Conservation (phyloP, 768 basidiomycete species). For the Grammothele lineata region DNA sequence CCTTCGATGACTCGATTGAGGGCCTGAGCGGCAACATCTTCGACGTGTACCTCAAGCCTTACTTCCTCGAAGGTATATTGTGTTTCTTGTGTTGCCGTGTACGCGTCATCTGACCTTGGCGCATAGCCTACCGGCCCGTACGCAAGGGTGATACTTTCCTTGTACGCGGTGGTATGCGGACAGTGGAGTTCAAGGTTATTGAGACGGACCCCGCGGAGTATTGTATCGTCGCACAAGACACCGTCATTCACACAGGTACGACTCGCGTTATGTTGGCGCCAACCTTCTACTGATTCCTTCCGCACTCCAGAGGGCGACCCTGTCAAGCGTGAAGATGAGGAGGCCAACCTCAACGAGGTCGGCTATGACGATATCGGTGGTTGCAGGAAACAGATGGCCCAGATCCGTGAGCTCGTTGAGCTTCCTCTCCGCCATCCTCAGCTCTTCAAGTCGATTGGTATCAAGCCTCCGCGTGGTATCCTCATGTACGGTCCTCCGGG, state of each 20-base stretch:
- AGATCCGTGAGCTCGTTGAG: constrained; percentile 98
- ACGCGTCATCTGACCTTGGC: no score
- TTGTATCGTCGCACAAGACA: constrained; percentile 99
- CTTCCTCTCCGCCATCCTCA: constrained; percentile 97
- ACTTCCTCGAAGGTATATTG: constrained; percentile 87
- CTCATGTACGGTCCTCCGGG: constrained; percentile 98
- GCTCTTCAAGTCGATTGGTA: constrained; percentile 99
- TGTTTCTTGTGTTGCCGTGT: no score
- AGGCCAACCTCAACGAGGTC: constrained; percentile 92
- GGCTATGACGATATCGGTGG: constrained; percentile 99
- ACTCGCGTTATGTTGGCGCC: constrained; percentile 4
- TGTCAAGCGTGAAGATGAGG: constrained; percentile 98
- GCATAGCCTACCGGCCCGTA: constrained; percentile 72
- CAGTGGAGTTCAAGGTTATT: constrained; percentile 98
- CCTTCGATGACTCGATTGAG: constrained; percentile 98
- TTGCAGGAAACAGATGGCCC: constrained; percentile 99
- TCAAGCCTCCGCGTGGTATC: constrained; percentile 98
- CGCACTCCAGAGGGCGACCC: constrained; percentile 83
- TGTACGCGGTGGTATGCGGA: constrained; percentile 96
- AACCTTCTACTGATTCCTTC: not conserved
- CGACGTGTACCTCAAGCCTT: constrained; percentile 97
- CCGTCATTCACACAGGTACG: constrained; percentile 88
- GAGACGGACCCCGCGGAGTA: constrained; percentile 98
- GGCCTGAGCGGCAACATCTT: constrained; percentile 98
- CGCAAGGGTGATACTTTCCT: constrained; percentile 99